Base-by-base conservation (phyloP, 768 basidiomycete genomes). In the Boletus edulis region DNA sequence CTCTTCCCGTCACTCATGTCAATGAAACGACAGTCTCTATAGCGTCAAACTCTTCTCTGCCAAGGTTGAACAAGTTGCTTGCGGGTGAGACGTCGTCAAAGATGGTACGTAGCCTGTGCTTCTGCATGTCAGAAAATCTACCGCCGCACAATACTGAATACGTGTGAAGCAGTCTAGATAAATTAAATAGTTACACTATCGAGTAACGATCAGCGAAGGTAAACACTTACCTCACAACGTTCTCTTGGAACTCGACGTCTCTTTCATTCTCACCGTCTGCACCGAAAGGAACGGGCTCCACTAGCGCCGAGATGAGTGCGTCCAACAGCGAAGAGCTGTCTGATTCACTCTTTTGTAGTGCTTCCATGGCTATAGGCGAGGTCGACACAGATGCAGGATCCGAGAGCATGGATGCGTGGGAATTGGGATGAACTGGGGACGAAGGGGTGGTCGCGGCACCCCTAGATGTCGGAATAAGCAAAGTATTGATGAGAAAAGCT, bases 401-500 rank as follows among this genome's bases (percentile, higher is more conserved):
- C 5, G 77, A 69, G 2, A 85, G 72, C 69, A 86, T 78, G 17
- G 82, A 78, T 0, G 86, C 82, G 64, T 89, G 89, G 8, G 87
- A 90, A 70, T 90, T 90, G 27, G 82, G 75, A 66, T 88, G 81
- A n/a, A 89, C 75, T 31, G 51, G 20, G 8, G 67, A 62, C 8
- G 60, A 51, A 22, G 71, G 61, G 1, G 66, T 49, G 5, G 59
- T 34, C 4, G 14, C 45, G 2, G 20, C 45, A 29, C 56, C 60
- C 15, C 62, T 59, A 15, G 65, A 58, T 24, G 67, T 72, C 3
- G 87, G 87, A 0, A 80, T 73, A 46, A 93, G 79, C 49, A 94
- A 81, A 0, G 82, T 73, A 65, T 83, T 84, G 37, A 95, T 76
- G 17, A 95, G 80, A 73, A 94, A 94, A 4, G 82, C 79, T 0